Percentiles rank a stretch among this genome's conserved stretches.
These are phyloP conservation scores for Pyropia yezoensis DNA, from an alignment of 23 red algal species.

Conservation along the genomic window DNA sequence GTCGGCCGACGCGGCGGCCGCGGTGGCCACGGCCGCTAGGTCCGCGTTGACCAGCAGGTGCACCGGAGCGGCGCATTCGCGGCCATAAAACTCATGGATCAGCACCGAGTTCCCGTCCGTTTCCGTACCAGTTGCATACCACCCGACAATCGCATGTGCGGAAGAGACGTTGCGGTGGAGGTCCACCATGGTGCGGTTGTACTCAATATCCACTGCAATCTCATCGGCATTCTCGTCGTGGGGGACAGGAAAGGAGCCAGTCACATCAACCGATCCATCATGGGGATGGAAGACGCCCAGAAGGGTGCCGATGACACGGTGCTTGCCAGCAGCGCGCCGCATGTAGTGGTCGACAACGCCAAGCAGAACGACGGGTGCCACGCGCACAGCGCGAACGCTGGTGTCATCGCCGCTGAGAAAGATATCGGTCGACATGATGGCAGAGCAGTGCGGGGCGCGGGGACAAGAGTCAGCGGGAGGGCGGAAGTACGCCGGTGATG, in stretches of 20 bases:
- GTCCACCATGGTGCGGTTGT: conserved; percentile 61
- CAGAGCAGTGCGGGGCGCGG: background rate
- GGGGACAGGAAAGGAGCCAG: conserved; percentile 67
- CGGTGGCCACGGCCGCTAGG: conserved; percentile 4
- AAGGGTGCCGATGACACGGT: conserved; percentile 74
- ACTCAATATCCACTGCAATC: conserved; percentile 72
- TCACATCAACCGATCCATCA: conserved; percentile 50
- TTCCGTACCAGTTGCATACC: conserved; percentile 75
- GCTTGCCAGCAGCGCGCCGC: conserved; percentile 31
- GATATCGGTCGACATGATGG: conserved; percentile 54
- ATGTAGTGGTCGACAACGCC: conserved; percentile 69
- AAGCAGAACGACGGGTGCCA: conserved; percentile 69
- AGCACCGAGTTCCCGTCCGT: conserved; percentile 81
- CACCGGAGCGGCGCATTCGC: conserved; percentile 57
- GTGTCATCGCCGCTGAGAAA: conserved; percentile 61
- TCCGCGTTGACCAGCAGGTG: conserved; percentile 74
- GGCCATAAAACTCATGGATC: conserved; percentile 83
- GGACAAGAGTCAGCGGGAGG: too few species aligned
- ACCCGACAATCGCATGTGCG: conserved; percentile 60
- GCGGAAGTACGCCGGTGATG: too few species aligned
- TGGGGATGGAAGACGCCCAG: conserved; percentile 33
- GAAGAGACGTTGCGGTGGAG: conserved; percentile 45
- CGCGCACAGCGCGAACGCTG: conserved; percentile 46
- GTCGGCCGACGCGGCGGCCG: conserved; percentile 4
- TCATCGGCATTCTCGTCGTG: conserved; percentile 63